Base-by-base conservation (phyloP, 345 rosid genomes). In the Aquilaria sinensis region DNA sequence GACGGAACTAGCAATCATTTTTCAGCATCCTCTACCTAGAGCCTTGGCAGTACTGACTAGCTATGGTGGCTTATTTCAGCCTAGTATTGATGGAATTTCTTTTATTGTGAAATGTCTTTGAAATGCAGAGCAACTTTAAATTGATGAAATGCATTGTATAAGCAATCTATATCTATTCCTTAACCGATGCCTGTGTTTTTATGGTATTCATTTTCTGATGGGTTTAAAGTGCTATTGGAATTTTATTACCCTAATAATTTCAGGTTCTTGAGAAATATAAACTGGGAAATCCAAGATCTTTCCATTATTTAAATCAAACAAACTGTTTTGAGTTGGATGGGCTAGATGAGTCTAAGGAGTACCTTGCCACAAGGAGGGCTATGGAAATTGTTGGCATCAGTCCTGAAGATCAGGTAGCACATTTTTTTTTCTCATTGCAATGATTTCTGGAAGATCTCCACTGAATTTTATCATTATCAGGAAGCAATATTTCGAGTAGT, bases 381-480 rank as follows among this genome's bases (percentile, higher is more conserved):
- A 87, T 85, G 95, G 89, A 85, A 67, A 78, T 87, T 65, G 86
- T 87, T n/a, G 90, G 90, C 7, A 83, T 87, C 70, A 78, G 71
- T 64, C 80, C 68, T 65, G 75, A 84, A 62, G 76, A 83, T 59
- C 94, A 87, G 94, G 90, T 84, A 32, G 53, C 59, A 31, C 54
- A 46, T 43, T 47, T 31, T 77, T 8, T 16, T 0, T 4, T 56
- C 23, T n/a, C 16, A 15, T 57, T 47, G 16, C 43, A 51, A 10
- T 14, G 46, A 58, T 29, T 50, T 31, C 12, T 49, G 12, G 6
- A 51, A 31, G 41, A 45, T 41, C 6, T 13, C 60, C 37, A n/a
- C 43, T 37, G 8, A 37, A 3, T 37, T 37, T 5, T 37, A 2
- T 60, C 14, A 30, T 53, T 31, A 61, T 66, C 47, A 87, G 94